Evolutionary conservation across 441 rosid genomes (phyloP).

Genomic region (Erodium trifolium): DNA sequence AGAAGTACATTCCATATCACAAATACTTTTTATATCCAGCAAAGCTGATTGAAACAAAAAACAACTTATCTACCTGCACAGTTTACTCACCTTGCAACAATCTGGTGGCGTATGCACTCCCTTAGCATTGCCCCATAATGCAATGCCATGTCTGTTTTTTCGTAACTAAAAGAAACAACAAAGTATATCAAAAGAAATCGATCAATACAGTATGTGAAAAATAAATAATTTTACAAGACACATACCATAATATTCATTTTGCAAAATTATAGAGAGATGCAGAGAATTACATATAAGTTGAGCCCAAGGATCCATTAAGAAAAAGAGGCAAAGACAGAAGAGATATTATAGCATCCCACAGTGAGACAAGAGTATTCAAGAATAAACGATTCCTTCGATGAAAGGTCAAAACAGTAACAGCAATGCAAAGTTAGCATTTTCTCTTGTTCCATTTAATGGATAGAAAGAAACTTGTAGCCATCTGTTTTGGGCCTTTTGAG

Average conservation of each 20-base stretch:
- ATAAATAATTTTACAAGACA: neutral
- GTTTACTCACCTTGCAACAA: slow-evolving; percentile 63
- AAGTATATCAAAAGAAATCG: slow-evolving; percentile 17
- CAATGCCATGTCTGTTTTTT: slow-evolving; percentile 78
- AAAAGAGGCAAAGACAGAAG: neutral
- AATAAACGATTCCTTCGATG: neutral
- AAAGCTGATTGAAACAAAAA: too few species aligned
- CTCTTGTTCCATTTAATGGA: neutral
- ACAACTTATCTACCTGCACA: slow-evolving; percentile 8
- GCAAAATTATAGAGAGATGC: neutral
- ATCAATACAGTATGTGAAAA: slow-evolving; percentile 1
- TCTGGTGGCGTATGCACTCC: slow-evolving; percentile 97
- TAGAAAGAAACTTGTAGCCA: neutral
- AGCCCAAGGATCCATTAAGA: neutral
- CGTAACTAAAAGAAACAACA: slow-evolving; percentile 47
- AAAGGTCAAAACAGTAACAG: neutral
- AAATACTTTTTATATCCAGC: neutral
- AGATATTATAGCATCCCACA: neutral
- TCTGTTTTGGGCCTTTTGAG: neutral
- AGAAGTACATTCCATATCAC: neutral
- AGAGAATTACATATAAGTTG: neutral
- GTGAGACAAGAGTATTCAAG: neutral
- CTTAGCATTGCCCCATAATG: slow-evolving; percentile 96
- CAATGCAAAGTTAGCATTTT: neutral
- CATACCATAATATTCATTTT: neutral